These are phyloP conservation scores for Chlorella sp. DNA, from an alignment of 139 green algal species.

Conservation along the genomic window DNA sequence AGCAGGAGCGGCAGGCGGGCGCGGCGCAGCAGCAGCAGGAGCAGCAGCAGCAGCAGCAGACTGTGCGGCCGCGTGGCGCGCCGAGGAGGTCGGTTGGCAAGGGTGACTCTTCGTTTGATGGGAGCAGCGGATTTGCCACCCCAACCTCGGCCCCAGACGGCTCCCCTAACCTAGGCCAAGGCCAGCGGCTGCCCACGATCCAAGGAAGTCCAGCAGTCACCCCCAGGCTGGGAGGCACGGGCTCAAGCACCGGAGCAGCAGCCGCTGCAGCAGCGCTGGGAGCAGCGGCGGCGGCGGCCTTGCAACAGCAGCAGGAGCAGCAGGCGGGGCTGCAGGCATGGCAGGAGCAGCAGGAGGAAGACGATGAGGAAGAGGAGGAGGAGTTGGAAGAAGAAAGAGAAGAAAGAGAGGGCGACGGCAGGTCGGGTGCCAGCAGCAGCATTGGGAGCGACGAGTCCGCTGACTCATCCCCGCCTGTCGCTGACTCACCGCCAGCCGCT, in stretches of 20 bases:
- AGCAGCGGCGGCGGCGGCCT: background rate
- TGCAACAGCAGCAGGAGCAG: background rate
- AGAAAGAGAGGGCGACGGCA: background rate
- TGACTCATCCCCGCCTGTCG: background rate
- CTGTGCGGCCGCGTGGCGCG: too few relatives aligned
- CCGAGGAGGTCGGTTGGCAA: background rate
- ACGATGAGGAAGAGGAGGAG: background rate
- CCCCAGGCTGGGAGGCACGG: background rate
- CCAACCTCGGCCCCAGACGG: background rate
- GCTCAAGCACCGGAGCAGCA: background rate
- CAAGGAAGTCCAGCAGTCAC: background rate
- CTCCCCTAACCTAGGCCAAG: background rate
- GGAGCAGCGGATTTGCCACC: background rate
- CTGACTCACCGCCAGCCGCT: background rate
- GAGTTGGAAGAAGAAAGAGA: background rate
- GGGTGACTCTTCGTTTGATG: background rate
- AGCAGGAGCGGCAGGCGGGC: background rate
- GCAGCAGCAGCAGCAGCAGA: background rate
- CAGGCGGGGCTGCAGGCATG: background rate
- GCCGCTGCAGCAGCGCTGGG: conserved; percentile 9
- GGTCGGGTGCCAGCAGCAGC: background rate
- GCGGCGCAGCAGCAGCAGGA: background rate
- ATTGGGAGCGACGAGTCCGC: background rate
- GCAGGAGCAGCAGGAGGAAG: background rate
- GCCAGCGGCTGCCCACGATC: background rate